A percentile compares a stretch with the other conserved stretches of the same genome.
These are phyloP conservation scores for Sphagnum contortum DNA, from an alignment of 225 moss, liverwort and hornwort species.

Conservation along the genomic window DNA sequence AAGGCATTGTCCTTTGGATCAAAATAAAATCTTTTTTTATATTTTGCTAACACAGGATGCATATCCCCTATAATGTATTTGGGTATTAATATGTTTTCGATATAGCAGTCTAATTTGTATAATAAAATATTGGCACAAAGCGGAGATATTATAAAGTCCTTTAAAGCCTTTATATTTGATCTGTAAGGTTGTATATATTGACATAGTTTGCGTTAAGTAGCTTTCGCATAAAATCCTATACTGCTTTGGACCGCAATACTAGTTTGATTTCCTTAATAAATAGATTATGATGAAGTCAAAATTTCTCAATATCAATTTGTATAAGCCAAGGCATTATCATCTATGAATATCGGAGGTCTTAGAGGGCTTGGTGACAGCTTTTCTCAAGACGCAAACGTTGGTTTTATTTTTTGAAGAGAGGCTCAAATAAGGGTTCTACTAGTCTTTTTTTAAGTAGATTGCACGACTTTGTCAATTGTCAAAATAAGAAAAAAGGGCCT, in stretches of 20 bases:
- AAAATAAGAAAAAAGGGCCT: too few relatives aligned
- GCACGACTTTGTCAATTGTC: too few relatives aligned
- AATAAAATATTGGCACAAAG: constrained; percentile 42
- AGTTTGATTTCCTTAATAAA: constrained; percentile 42
- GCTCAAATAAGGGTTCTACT: too few relatives aligned
- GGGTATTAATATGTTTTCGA: constrained; percentile 47
- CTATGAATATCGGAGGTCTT: neutral
- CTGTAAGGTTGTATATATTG: constrained; percentile 50
- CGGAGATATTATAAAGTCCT: constrained; percentile 42
- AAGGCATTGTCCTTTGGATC: too few relatives aligned
- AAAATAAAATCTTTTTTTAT: too few relatives aligned
- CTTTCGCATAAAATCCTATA: constrained; percentile 49
- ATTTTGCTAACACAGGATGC: constrained; percentile 8
- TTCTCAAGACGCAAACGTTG: too few relatives aligned
- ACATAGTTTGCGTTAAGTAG: constrained; percentile 54
- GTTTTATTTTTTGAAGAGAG: too few relatives aligned
- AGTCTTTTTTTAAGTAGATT: too few relatives aligned
- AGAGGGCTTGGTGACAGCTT: too few relatives aligned
- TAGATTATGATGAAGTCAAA: constrained; percentile 31
- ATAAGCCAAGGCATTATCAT: neutral
- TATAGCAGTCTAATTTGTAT: constrained; percentile 42
- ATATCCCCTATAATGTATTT: constrained; percentile 29
- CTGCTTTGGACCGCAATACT: constrained; percentile 33
- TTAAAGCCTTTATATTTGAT: constrained; percentile 33
- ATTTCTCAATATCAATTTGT: constrained; percentile 2